Base-by-base conservation (phyloP, 1,139 yeast genomes). In the Pichia sp. region DNA sequence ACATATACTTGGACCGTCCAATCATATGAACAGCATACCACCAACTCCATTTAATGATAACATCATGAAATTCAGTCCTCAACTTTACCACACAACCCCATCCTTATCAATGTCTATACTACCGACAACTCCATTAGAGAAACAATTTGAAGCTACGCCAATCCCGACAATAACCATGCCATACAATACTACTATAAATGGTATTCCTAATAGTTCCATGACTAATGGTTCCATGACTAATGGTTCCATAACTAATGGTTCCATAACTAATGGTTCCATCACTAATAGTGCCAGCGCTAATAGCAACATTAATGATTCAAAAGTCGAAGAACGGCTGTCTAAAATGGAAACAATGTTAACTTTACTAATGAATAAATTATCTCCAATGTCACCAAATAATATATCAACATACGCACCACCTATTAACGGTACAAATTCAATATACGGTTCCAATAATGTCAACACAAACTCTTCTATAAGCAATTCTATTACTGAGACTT, bases 321-420 rank as follows among this genome's bases (percentile, higher is more conserved):
- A 42, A 11, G 32, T 57, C 30, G 65, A 60, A 32, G 38, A 40
- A 3, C 43, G 65, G 26, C 46, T 62, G 18, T 39, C 46, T 3
- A 58, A 56, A 42, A 56, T 64, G 58, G 67, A 64, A 43, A 34
- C 57, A 3, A 54, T 62, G 61, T 54, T 64, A 50, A 52, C 55
- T 18, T 26, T 52, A 2, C 42, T 64, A 18, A 49, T 62, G 6
- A 43, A 47, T 4, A 47, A 45, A 45, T 23, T 47, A 18, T 37
- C 46, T 6, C 29, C 27, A 27, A 22, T 47, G 16, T 37, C 46
- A 7, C 29, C 27, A 27, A 22, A 8, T 22, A 39, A 18, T 25
- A 22, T 40, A 16, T 16, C n/a, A n/a, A 12, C 42, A n/a, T 29
- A 30, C 18, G 15, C 22, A 23, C 39, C 39, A 23, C 13, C 39